Conservation (phyloP, 2,329 filamentous ascomycete species). For the Fusarium ramigenum region DNA sequence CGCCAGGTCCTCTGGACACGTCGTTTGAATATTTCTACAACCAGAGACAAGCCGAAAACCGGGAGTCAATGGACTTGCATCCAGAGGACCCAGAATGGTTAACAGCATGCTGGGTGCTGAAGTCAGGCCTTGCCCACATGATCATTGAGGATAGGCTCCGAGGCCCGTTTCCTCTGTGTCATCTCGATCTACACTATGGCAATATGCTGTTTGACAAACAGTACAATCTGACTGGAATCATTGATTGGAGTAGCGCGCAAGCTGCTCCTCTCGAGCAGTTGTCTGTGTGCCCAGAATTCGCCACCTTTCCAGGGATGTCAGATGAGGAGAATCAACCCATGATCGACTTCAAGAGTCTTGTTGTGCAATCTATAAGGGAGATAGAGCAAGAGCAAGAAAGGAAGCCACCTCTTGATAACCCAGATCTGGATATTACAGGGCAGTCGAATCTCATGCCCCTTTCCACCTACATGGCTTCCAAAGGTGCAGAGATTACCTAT, state of each 20-base stretch:
- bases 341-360: conserved; percentile 29
- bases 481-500: conserved; percentile 28
- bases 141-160: conserved; percentile 43
- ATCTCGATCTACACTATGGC: conserved; percentile 48
- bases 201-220: conserved; percentile 55
- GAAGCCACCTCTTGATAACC: conserved; percentile 15
- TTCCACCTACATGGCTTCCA: conserved; percentile 36
- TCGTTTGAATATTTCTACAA: neutral
- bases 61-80: neutral
- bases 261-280: conserved; percentile 48
- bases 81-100: neutral
- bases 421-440: neutral
- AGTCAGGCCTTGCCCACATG: conserved; percentile 40
- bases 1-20: fast-evolving
- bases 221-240: conserved; percentile 50
- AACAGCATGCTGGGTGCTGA: conserved; percentile 45
- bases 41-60: neutral
- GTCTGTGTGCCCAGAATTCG: conserved; percentile 48
- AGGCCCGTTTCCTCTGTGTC: conserved; percentile 50
- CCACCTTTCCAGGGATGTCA: conserved; percentile 42
- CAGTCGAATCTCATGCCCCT: conserved; percentile 17
- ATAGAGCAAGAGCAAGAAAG: conserved; percentile 13
- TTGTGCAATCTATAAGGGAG: conserved; percentile 19
- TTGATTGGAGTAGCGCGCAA: conserved; percentile 50
- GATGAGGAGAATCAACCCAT: conserved; percentile 38